These are phyloP conservation scores for Lactarius trivialis DNA, from an alignment of 768 basidiomycete species.

Conservation along the genomic window DNA sequence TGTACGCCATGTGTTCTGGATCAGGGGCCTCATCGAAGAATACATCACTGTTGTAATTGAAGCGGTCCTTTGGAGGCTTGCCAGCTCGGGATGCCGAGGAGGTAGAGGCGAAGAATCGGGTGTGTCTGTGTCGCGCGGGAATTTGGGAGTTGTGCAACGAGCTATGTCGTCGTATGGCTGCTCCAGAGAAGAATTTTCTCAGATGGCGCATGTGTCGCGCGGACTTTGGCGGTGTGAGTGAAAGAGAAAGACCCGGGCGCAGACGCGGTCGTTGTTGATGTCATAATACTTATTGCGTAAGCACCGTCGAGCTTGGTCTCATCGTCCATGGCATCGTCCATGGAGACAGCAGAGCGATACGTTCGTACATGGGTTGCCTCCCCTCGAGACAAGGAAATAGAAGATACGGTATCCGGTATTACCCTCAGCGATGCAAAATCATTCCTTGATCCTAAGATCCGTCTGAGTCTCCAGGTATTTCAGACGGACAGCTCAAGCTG, in stretches of 20 bases:
- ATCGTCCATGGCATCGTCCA: constrained; percentile 2
- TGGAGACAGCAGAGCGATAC: constrained; percentile 28
- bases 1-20: constrained; percentile 43
- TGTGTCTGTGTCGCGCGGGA: background rate
- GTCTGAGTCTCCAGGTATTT: constrained; percentile 37
- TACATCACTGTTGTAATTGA: constrained; percentile 69
- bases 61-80: constrained; percentile 41
- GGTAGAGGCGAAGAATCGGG: constrained; percentile 13
- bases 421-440: background rate
- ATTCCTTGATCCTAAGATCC: constrained; percentile 7
- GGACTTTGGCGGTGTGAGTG: background rate
- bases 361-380: constrained; percentile 29
- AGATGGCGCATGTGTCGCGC: constrained; percentile 21
- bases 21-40: constrained; percentile 44
- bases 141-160: background rate
- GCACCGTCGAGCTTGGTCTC: background rate
- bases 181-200: constrained; percentile 11
- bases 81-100: background rate
- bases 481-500: constrained; percentile 50
- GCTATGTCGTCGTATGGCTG: constrained; percentile 3
- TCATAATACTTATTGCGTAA: background rate
- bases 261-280: background rate
- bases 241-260: too few relatives aligned
- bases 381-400: constrained; percentile 26
- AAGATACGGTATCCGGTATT: constrained; percentile 26